Evolutionary conservation across 129 eudicot species (phyloP), one percentile per base, ranked within the genome.

Genomic region (Ambrosia artemisiifolia): DNA sequence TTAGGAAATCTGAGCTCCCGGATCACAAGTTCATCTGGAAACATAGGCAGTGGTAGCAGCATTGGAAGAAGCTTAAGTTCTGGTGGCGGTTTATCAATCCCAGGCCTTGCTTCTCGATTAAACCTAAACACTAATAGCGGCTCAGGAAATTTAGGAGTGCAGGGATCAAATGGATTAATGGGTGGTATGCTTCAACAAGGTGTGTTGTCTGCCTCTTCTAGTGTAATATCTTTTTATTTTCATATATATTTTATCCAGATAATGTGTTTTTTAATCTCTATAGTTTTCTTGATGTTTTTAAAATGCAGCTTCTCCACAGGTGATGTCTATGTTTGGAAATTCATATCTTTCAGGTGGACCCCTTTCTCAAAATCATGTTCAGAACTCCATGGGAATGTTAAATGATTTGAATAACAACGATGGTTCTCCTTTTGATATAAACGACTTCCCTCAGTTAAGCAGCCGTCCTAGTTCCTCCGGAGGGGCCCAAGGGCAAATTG

Each of bases 141-240:
- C 24, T 84, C 99, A 3, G 93, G 93, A 78, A 86, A 88, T 86
- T 38, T 92, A 44, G 85, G 81, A 51, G 67, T 85, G 68, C 97
- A 90, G 75, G 96, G 96, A 72, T 88, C 86, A 63, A 95, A 88
- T 83, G 84, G 99, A 79, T 73, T 95, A 65, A 86, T 86, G 90
- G 84, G 96, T 48, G 86, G 97, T n/a, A 82, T 90, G 75, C 99
- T 94, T 78, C 99, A 86, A 84, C 99, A 94, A 94, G 99, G 99
- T 94, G 4, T 73, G 51, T 44, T 19, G 62, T 8, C 61, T n/a
- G 1, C 44, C 2, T 40, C 10, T 40, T 10, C 44, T 40, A 40
- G 44, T 10, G 2, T 40, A 7, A 40, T 10, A 40, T 7, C 11
- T 7, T 40, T 7, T 40, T 40, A 0, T 11, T 53, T 2, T 17